Conservation (phyloP, 2,329 filamentous ascomycete genomes). For the Fusarium sp. region DNA sequence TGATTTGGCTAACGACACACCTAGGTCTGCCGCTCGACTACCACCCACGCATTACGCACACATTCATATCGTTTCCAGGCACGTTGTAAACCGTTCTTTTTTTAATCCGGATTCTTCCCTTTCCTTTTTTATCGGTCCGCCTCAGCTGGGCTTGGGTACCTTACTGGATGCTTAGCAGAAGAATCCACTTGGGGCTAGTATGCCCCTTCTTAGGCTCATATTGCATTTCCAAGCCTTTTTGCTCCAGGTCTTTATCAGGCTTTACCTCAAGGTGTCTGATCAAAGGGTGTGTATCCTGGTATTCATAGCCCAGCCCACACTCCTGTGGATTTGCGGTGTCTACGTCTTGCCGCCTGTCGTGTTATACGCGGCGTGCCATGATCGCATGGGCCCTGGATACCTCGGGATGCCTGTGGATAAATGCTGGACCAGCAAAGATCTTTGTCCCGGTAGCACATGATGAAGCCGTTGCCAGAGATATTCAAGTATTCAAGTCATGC, state of each 20-base stretch:
- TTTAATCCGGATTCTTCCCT: constrained; percentile 12
- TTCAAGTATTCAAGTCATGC: constrained; percentile 36
- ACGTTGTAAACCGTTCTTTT: constrained; percentile 46
- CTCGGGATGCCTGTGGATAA: constrained; percentile 30
- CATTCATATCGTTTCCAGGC: constrained; percentile 37
- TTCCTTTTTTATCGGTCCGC: constrained; percentile 25
- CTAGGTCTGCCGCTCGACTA: constrained; percentile 37
- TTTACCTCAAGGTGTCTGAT: constrained; percentile 19
- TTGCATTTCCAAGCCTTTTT: constrained; percentile 22
- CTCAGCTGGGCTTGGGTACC: constrained; percentile 26
- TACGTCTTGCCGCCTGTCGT: constrained; percentile 28
- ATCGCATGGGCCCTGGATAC: constrained; percentile 34
- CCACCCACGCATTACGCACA: constrained; percentile 44
- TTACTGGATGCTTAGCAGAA: not conserved
- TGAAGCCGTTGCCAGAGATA: constrained; percentile 29
- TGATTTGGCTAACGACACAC: constrained; percentile 42
- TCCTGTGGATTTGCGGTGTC: constrained; percentile 25
- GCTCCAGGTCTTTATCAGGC: constrained; percentile 11
- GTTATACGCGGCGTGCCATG: constrained; percentile 24
- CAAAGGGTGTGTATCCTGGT: constrained; percentile 30
- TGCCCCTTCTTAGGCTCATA: constrained; percentile 17
- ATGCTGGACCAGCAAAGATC: constrained; percentile 26
- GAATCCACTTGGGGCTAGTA: constrained; percentile 17
- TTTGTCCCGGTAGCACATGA: constrained; percentile 34
- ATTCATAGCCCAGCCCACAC: constrained; percentile 6